A percentile compares a stretch with the other conserved stretches of the same genome.
Evolutionary conservation across 192 early-diverging fungal genomes (phyloP).

Genomic region (Powellomyces hirtus): DNA sequence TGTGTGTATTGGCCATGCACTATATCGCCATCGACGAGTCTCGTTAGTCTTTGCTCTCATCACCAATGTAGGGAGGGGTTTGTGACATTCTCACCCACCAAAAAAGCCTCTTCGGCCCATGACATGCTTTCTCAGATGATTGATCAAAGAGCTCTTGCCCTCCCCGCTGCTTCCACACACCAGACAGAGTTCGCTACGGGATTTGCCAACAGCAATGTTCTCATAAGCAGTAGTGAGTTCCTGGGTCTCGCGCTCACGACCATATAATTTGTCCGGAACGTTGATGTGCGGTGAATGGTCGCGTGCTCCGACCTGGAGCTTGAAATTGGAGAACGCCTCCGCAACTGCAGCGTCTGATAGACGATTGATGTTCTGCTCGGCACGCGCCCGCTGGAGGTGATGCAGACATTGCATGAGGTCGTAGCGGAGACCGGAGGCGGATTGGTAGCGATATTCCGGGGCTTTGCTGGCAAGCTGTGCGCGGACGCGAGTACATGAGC

Average conservation of each 20-base stretch:
- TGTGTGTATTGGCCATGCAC: constrained; percentile 17
- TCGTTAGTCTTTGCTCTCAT: no score
- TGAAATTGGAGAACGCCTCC: constrained; percentile 17
- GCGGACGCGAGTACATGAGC: no score
- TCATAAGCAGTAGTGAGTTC: constrained; percentile 22
- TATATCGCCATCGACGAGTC: no score
- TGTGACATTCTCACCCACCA: constrained; percentile 17
- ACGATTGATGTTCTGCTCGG: background rate
- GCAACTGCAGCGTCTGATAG: constrained; percentile 27
- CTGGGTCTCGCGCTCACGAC: constrained; percentile 30
- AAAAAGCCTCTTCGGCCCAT: constrained; percentile 19
- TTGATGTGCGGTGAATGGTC: constrained; percentile 34
- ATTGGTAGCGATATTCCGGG: constrained; percentile 50
- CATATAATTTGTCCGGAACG: constrained; percentile 45
- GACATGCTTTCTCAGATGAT: constrained; percentile 17
- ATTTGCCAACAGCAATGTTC: constrained; percentile 12
- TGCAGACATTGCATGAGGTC: constrained; percentile 32
- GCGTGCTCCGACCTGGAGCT: constrained; percentile 26
- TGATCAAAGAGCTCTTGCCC: constrained; percentile 30
- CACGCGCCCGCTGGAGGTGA: constrained; percentile 3
- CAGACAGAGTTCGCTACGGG: constrained; percentile 25
- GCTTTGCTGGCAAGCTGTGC: constrained; percentile 38
- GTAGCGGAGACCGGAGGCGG: constrained; percentile 37
- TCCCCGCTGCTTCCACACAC: constrained; percentile 23
- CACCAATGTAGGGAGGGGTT: no score